Evolutionary conservation across 345 rosid species (phyloP), one percentile per base, ranked within the genome.

Genomic region (Populus tremula): DNA sequence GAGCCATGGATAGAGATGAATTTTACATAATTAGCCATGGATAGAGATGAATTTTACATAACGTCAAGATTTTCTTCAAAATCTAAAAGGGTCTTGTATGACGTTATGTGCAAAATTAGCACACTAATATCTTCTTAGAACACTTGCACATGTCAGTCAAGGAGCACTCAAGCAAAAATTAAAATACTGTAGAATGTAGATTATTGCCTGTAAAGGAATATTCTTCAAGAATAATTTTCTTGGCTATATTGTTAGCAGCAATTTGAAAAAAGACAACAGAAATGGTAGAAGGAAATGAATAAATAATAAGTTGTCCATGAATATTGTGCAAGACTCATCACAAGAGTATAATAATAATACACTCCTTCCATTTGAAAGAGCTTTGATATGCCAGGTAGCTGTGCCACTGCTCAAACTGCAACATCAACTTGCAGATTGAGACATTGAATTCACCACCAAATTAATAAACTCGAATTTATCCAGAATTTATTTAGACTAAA

Each of bases 391-490:
- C 54, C 79, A 76, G 59, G 25, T 27, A 68, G 1, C 16, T 47
- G 2, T 50, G 56, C 31, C 29, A 2, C 65, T 39, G 17, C 59
- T 35, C 43, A 72, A 56, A 56, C 63, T 56, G 72, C 31, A 3
- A 69, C 6, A 69, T 56, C 47, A 53, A 72, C 49, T 74, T 61
- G 64, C 36, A 68, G 14, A 21, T 16, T 17, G 61, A 74, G 53
- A 59, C 72, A 59, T 21, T 31, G 33, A 66, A 65, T 75, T 47
- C 18, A 49, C 62, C 21, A 38, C 41, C 27, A 18, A 54, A 25
- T 25, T 25, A 25, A 68, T 33, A 63, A 71, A 65, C 29, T 53
- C 35, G 72, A 49, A 79, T 59, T 79, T 79, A 74, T 80, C 82
- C 78, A 31, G 69, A 16, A 21, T 68, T 35, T 33, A 69, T 10